Percentiles rank a stretch among this genome's conserved stretches.
Evolutionary conservation across 495 filamentous ascomycete genomes (phyloP).

Genomic region (Venustampulla echinocandica): DNA sequence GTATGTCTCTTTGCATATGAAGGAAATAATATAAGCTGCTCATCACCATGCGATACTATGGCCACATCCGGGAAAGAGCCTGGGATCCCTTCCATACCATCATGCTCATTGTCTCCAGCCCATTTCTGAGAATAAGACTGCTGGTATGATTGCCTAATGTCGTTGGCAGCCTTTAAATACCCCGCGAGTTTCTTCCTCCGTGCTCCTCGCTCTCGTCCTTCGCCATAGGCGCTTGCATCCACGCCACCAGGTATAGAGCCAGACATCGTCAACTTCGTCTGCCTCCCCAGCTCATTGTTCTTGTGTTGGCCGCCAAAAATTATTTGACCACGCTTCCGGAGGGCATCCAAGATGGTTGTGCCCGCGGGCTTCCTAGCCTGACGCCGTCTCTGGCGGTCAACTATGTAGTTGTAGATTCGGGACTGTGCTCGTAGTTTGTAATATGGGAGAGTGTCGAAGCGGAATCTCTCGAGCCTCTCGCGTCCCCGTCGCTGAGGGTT

Average conservation of each 20-base stretch:
- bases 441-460: conserved; percentile 62
- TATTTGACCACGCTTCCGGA: conserved; percentile 39
- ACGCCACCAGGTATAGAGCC: conserved; percentile 17
- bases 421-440: conserved; percentile 63
- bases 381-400: conserved; percentile 51
- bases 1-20: conserved; percentile 67
- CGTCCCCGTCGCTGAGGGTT: conserved; percentile 25
- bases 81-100: conserved; percentile 52
- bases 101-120: conserved; percentile 42
- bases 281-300: conserved; percentile 16
- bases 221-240: conserved; percentile 13
- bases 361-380: conserved; percentile 33
- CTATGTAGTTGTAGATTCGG: conserved; percentile 63
- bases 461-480: conserved; percentile 55
- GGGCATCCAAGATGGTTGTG: conserved; percentile 41
- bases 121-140: conserved; percentile 61
- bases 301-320: conserved; percentile 20
- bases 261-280: conserved; percentile 23
- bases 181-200: conserved; percentile 74
- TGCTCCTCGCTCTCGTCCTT: conserved; percentile 49
- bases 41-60: conserved; percentile 67
- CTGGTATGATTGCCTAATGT: conserved; percentile 82
- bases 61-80: conserved; percentile 74
- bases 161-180: conserved; percentile 81
- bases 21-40: conserved; percentile 91